Base-by-base conservation (phyloP, 352 stramenopile genomes). In the Halophytophthora batemanensis region DNA sequence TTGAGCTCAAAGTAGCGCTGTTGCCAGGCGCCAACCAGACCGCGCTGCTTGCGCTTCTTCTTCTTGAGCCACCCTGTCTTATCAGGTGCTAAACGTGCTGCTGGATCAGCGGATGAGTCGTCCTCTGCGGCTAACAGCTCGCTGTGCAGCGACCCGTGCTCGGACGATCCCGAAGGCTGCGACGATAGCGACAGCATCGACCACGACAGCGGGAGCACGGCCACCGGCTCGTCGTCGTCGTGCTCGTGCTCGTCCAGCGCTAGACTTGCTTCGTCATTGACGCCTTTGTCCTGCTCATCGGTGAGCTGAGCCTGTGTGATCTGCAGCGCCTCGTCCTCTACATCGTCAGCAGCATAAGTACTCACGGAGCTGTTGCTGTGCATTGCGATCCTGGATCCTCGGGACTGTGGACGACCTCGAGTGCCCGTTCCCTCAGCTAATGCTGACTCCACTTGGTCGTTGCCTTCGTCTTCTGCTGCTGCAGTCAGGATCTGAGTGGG, bases 31-130 rank as follows among this genome's bases (percentile, higher is more conserved):
- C 82, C 88, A 12, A 58, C 45, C 2, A 90, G 53, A n/a, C 82
- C 82, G 25, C 75, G 81, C 39, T 87, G 81, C 54, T 89, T 90
- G 31, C 77, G 77, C 22, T 72, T 86, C 40, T 86, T 84, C 61
- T 90, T 93, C 58, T 87, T 87, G 15, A 90, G 72, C 77, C 82
- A 90, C 6, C 79, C 79, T 2, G 71, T 87, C 52, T 87, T 89
- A 53, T 86, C 70, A 0, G 77, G 77, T 18, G 71, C 51, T 18
- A 71, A 22, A 39, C 64, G 44, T 25, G 50, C 43, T 0, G 21
- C 51, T 38, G 44, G 42, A 34, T 66, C 52, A 21, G 41, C 58
- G 10, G 50, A 48, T 13, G 45, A 59, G 6, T 66, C 55, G 15
- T 68, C 52, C 14, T 60, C 58, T 6, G 45, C 43, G 13, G 54